phyloP scores from a whole-genome alignment of 2,329 filamentous ascomycete species.

The Penicillium sumatraense region DNA sequence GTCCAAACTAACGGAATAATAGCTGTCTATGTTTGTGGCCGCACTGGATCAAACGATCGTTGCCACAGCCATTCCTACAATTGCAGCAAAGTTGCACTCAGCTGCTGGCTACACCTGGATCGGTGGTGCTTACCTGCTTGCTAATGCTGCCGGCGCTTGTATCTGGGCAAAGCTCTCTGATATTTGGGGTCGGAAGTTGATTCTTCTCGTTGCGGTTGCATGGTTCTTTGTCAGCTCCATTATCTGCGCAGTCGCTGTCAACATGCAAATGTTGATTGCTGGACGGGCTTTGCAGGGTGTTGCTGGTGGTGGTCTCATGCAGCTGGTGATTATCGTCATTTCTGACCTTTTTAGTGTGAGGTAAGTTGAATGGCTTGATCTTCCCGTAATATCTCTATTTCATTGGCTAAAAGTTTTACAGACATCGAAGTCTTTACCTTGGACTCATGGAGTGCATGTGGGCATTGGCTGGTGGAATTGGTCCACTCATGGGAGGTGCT shows the following conservation, averaged over 20 bases:
- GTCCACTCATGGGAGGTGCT: constrained; percentile 58
- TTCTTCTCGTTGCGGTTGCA: constrained; percentile 53
- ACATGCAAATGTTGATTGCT: constrained; percentile 58
- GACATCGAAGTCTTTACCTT: constrained; percentile 54
- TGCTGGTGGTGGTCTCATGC: constrained; percentile 58
- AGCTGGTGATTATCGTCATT: constrained; percentile 59
- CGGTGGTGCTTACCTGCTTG: constrained; percentile 73
- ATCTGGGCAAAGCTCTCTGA: constrained; percentile 70
- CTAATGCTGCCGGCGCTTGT: constrained; percentile 68
- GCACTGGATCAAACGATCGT: constrained; percentile 59
- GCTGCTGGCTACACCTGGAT: constrained; percentile 78
- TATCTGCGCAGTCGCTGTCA: constrained; percentile 53
- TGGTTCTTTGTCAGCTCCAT: constrained; percentile 57
- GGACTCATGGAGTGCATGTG: constrained; percentile 59
- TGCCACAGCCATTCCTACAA: constrained; percentile 65
- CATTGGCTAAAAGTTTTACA: constrained; percentile 20
- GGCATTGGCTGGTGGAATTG: constrained; percentile 58
- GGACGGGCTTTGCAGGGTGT: constrained; percentile 60
- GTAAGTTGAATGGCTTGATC: constrained; percentile 19
- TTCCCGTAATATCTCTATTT: neutral
- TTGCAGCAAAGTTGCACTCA: constrained; percentile 65
- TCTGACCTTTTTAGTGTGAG: constrained; percentile 60
- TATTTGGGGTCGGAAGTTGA: constrained; percentile 62
- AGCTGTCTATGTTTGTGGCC: constrained; percentile 39
- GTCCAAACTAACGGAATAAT: too few species aligned